Evolutionary conservation across 1,284 basidiomycete genomes (phyloP).

Genomic region (Sphagnurus paluster): DNA sequence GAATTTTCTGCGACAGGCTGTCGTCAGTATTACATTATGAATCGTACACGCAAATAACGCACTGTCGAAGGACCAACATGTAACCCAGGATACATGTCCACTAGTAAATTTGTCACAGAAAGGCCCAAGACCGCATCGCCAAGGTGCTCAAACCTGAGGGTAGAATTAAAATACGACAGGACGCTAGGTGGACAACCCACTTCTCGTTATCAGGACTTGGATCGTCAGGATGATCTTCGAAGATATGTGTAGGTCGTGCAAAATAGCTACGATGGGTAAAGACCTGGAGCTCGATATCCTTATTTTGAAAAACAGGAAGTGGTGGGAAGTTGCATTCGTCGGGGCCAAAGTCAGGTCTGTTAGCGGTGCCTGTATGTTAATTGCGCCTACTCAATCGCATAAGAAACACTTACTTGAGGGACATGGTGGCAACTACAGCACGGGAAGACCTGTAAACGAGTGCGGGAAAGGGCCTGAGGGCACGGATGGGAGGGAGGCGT

Average conservation of each 20-base stretch:
- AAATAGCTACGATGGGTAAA: conserved; percentile 74
- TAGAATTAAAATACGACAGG: conserved; percentile 3
- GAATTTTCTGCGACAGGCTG: conserved; percentile 57
- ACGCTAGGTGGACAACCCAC: conserved; percentile 35
- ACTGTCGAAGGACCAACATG: conserved; percentile 77
- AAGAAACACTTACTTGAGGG: conserved; percentile 16
- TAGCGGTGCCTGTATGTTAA: neutral
- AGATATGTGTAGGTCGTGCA: conserved; percentile 67
- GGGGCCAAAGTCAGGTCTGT: conserved; percentile 40
- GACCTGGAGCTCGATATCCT: conserved; percentile 47
- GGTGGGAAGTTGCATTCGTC: conserved; percentile 40
- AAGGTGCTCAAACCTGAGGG: conserved; percentile 64
- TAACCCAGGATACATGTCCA: conserved; percentile 63
- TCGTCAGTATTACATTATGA: conserved; percentile 8
- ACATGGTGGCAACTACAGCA: conserved; percentile 5
- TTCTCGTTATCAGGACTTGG: conserved; percentile 78
- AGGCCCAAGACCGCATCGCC: conserved; percentile 72
- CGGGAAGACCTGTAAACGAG: conserved; percentile 5
- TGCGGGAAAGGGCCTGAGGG: conserved; percentile 18
- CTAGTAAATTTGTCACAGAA: conserved; percentile 61
- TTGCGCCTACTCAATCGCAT: neutral
- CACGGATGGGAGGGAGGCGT: conserved; percentile 12
- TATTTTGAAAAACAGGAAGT: conserved; percentile 49
- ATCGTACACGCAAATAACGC: conserved; percentile 23
- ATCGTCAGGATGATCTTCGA: conserved; percentile 69